These are phyloP conservation scores for Exsudoporus floridanus DNA, from an alignment of 1,284 basidiomycete genomes.

Conservation along the genomic window DNA sequence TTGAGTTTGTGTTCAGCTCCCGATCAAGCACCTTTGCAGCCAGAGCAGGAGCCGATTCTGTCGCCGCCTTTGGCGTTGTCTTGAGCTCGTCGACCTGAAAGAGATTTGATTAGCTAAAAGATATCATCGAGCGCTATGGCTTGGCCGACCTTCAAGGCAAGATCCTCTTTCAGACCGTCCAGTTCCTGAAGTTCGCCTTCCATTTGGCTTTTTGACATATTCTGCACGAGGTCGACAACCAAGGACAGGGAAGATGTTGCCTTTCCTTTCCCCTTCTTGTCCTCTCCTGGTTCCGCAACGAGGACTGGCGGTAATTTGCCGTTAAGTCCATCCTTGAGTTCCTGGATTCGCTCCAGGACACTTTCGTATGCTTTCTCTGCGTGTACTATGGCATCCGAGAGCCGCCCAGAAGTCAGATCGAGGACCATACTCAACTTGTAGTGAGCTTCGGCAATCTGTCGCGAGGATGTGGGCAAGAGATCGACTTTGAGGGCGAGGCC, in stretches of 20 bases:
- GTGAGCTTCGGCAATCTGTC: constrained; percentile 86
- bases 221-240: constrained; percentile 55
- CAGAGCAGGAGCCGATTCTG: constrained; percentile 58
- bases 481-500: constrained; percentile 70
- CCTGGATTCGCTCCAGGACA: constrained; percentile 65
- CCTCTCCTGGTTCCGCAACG: constrained; percentile 20
- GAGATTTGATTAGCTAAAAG: neutral
- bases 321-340: constrained; percentile 57
- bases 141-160: constrained; percentile 70
- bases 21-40: constrained; percentile 68
- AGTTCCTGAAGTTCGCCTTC: constrained; percentile 79
- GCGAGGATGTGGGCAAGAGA: constrained; percentile 75
- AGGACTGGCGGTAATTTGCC: constrained; percentile 36
- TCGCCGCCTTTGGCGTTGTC: constrained; percentile 62
- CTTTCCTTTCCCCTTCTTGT: constrained; percentile 64
- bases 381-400: constrained; percentile 77
- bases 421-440: constrained; percentile 89
- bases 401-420: constrained; percentile 78
- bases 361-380: constrained; percentile 77
- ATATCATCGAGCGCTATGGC: neutral
- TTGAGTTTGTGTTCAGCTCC: constrained; percentile 50
- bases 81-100: constrained; percentile 83
- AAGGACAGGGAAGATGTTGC: constrained; percentile 37
- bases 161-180: constrained; percentile 70
- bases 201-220: constrained; percentile 65